Evolutionary conservation across 352 stramenopile species (phyloP), one percentile per base, ranked within the genome.

Genomic region (Globisporangium camurandrum): DNA sequence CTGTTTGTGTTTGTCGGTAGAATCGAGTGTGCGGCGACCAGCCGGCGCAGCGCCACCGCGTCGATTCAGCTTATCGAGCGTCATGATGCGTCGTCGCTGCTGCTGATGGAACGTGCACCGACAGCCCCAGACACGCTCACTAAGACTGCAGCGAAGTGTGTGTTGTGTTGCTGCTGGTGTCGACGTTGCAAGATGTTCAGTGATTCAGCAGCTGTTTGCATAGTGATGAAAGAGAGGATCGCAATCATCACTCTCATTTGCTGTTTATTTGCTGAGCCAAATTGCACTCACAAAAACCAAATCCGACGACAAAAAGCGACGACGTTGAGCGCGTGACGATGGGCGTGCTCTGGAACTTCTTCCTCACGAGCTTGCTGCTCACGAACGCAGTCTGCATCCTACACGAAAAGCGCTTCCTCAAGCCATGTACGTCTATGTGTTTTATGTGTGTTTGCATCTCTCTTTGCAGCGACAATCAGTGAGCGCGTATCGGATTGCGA

Each of bases 331-430:
- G 38, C 47, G 6, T 16, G 8, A 40, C 27, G 23, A 94, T 94
- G 83, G 76, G 82, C 45, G 79, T 89, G 43, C 63, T 94, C 49
- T 94, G 84, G 84, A 88, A 93, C 64, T 88, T 94, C 58, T 75
- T 94, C 60, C 76, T 92, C 30, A 83, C 84, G 61, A 93, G 81
- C 37, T 60, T 94, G 49, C 50, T 94, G 63, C 78, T 91, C 46
- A 86, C 82, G 7, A 94, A 94, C 61, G 79, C 79, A 28, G 72
- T 94, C 48, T 88, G 81, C 55, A 90, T 94, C 51, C 67, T 94
- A 46, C 77, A 94, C 51, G 84, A 94, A 54, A 91, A 91, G 71
- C 75, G 84, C 44, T 94, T 94, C 61, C 67, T 94, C 45, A 77
- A 81, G 40, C 69, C 74, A 46, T 84, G 83, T 92, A 76, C 54